Conservation (phyloP, 2,329 filamentous ascomycete genomes). For the Fusarium haematococcum region DNA sequence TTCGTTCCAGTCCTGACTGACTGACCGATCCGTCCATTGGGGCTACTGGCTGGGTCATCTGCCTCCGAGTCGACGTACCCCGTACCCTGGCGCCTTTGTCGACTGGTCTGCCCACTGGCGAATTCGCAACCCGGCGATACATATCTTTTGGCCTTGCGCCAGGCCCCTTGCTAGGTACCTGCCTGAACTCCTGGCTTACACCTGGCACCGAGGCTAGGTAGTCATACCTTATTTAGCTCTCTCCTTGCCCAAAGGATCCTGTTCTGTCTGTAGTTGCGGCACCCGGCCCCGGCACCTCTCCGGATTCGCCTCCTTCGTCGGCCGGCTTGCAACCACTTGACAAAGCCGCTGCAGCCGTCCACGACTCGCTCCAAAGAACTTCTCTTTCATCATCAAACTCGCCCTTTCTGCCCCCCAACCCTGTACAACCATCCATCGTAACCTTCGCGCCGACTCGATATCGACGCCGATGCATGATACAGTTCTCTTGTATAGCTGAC, state of each 20-base stretch:
- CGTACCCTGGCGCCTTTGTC: constrained; percentile 33
- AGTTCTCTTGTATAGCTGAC: constrained; percentile 28
- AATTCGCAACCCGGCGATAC: constrained; percentile 29
- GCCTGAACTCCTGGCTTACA: constrained; percentile 14
- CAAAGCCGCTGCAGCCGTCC: constrained; percentile 31
- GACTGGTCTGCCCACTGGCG: constrained; percentile 36
- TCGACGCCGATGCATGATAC: constrained; percentile 38
- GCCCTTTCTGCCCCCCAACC: constrained; percentile 8
- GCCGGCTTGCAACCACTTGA: constrained; percentile 36
- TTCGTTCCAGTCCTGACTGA: constrained; percentile 30
- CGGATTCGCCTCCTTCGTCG: constrained; percentile 41
- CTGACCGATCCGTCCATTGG: constrained; percentile 30
- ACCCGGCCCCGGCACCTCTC: constrained; percentile 39
- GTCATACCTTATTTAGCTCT: constrained; percentile 23
- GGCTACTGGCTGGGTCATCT: constrained; percentile 35
- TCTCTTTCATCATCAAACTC: constrained; percentile 21
- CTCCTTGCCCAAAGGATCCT: constrained; percentile 20
- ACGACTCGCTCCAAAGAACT: constrained; percentile 29
- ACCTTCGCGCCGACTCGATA: constrained; percentile 13
- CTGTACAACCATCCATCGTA: constrained; percentile 18
- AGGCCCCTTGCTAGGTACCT: constrained; percentile 15
- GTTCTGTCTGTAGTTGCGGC: constrained; percentile 21
- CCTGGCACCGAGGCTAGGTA: constrained; percentile 10
- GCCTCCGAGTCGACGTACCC: constrained; percentile 31
- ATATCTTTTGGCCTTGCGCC: constrained; percentile 14